Evolutionary conservation across 306 rosid species (phyloP), one percentile per base, ranked within the genome.

Genomic region (Fagus sylvatica): DNA sequence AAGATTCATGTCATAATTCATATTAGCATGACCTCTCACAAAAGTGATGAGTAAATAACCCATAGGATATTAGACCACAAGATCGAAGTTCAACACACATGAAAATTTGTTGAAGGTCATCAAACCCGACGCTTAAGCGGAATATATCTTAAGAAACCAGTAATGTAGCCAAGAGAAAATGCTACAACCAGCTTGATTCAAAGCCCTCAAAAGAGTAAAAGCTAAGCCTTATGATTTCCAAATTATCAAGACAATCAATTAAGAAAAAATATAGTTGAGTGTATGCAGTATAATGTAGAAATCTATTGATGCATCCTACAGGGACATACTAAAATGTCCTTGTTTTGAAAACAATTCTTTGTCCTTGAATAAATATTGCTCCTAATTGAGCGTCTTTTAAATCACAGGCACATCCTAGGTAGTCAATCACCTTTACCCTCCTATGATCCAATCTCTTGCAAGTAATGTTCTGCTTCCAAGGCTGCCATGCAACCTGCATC

Each of bases 401-500:
- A 46, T 46, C 4, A 1, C 15, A 46, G 0, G 51, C 1, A 0
- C 28, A 46, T 46, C 51, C 51, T 8, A 10, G 4, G 15, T 46
- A 11, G 87, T 91, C 96, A 89, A 80, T 86, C 89, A 17, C 30
- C 88, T 85, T 90, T 86, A 53, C 79, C 88, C 77, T 88, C 87
- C 69, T 89, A 88, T 46, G 87, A 80, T 78, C 89, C 95, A 67
- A 89, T 53, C 77, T 70, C 94, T 83, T 91, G 97, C 84, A 93
- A 81, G 87, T 79, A 93, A 82, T 93, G 98, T 74, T 93, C 98
- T 22, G 98, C 98, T 69, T 93, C 98, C 89, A 93, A 84, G 49
- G 98, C 98, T 28, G 97, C 95, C 98, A 93, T 93, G 88, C 98
- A 93, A 65, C 98, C 98, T 93, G 90, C 85, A 80, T 70, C 72